These are phyloP conservation scores for Tylopilus subfusipes DNA, from an alignment of 768 basidiomycete species.

Conservation along the genomic window DNA sequence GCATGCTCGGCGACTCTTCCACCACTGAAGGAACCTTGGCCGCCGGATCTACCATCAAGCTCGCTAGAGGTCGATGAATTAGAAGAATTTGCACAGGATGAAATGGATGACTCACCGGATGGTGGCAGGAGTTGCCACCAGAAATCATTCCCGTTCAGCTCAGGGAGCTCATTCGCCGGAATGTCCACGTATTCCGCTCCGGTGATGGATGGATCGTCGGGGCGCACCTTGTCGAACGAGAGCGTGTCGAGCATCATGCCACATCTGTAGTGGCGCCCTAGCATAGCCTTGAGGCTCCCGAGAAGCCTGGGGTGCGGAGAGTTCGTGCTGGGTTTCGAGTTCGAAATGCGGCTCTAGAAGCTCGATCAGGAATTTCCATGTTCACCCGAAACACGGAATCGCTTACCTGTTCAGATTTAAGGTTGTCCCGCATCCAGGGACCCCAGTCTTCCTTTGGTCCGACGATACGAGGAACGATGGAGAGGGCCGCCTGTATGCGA, in stretches of 20 bases:
- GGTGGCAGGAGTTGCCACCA: background rate
- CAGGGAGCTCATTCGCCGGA: background rate
- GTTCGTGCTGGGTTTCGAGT: background rate
- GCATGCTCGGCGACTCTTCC: background rate
- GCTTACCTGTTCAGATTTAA: background rate
- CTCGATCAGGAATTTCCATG: background rate
- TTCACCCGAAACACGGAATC: background rate
- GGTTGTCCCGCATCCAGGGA: background rate
- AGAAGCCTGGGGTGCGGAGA: background rate
- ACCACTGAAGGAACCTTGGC: background rate
- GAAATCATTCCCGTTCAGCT: background rate
- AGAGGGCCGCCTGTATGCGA: background rate
- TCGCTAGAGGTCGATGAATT: background rate
- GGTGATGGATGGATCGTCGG: background rate
- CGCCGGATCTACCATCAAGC: background rate
- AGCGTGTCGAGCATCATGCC: background rate
- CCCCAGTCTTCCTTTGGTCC: background rate
- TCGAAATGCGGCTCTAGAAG: background rate
- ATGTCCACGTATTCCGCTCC: background rate
- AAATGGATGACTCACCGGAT: background rate
- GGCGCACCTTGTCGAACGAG: background rate
- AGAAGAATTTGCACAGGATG: background rate
- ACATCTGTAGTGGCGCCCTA: background rate
- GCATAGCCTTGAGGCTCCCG: background rate
- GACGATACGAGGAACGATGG: background rate